phyloP scores from a whole-genome alignment of 257 asterid species.

The Solanum lignicaule region DNA sequence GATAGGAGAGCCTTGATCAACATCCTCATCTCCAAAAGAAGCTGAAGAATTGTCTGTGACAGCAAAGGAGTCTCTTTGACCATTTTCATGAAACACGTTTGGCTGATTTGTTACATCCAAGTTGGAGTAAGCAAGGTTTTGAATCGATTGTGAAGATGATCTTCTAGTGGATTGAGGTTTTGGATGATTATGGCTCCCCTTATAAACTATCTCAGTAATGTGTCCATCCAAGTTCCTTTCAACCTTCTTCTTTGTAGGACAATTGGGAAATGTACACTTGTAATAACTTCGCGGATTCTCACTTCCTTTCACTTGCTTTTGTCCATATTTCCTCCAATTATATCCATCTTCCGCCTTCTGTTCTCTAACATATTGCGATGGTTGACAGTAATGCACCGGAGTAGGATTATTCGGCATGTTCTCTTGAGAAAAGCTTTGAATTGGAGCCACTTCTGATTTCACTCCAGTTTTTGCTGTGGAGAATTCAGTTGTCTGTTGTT shows the following conservation, averaged over 20 bases:
- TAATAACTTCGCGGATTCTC: slow-evolving; percentile 83
- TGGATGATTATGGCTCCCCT: slow-evolving; percentile 84
- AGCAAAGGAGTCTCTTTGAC: slow-evolving; percentile 21
- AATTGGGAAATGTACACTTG: slow-evolving; percentile 68
- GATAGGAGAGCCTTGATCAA: slow-evolving; percentile 62
- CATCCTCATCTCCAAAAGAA: slow-evolving; percentile 77
- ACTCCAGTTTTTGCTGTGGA: slow-evolving; percentile 7
- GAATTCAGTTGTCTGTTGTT: slow-evolving; percentile 22
- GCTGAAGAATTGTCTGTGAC: slow-evolving; percentile 64
- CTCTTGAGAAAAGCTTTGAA: slow-evolving; percentile 19
- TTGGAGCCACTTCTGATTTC: slow-evolving; percentile 19
- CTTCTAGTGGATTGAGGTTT: slow-evolving; percentile 75
- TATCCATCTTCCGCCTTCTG: slow-evolving; percentile 82
- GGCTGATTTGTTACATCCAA: slow-evolving; percentile 26
- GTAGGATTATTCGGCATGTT: slow-evolving; percentile 19
- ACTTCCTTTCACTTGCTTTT: slow-evolving; percentile 78
- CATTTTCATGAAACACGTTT: slow-evolving; percentile 24
- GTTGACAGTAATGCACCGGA: slow-evolving; percentile 24
- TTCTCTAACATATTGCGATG: slow-evolving; percentile 48
- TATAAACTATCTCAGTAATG: slow-evolving; percentile 77
- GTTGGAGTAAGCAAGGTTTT: slow-evolving; percentile 15
- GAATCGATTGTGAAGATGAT: slow-evolving; percentile 47
- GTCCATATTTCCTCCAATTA: slow-evolving; percentile 86
- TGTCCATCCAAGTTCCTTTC: slow-evolving; percentile 73
- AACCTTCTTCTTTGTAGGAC: slow-evolving; percentile 90